Evolutionary conservation across 495 filamentous ascomycete genomes (phyloP).

Genomic region (Annulohypoxylon nitens): DNA sequence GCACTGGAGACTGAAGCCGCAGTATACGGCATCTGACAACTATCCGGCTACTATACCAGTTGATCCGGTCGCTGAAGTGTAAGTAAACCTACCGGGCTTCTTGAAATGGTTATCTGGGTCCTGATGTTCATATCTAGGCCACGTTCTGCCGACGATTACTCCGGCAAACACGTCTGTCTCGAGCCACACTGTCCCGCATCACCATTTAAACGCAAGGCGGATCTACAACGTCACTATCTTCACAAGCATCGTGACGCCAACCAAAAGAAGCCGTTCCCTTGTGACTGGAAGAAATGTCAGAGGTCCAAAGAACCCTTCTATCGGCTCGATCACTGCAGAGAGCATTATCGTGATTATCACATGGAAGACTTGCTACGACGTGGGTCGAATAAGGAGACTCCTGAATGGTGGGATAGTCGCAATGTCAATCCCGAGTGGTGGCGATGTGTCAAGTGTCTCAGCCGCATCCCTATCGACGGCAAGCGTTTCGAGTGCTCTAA

Average conservation of each 20-base stretch:
- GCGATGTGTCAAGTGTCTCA: constrained; percentile 62
- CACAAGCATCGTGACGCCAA: constrained; percentile 53
- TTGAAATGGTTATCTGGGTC: not conserved
- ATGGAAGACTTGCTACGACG: constrained; percentile 61
- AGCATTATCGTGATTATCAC: constrained; percentile 65
- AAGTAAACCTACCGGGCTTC: constrained; percentile 16
- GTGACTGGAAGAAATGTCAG: constrained; percentile 58
- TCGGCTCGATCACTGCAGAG: constrained; percentile 62
- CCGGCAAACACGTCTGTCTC: constrained; percentile 44
- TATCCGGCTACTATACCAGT: constrained; percentile 25
- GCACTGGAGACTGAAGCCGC: constrained; percentile 42
- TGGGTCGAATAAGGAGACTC: constrained; percentile 38
- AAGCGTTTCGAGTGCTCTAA: constrained; percentile 56
- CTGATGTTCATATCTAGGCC: constrained; percentile 36
- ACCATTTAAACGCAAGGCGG: constrained; percentile 60
- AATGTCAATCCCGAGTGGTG: constrained; percentile 58
- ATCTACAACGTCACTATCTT: constrained; percentile 61
- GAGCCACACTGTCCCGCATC: constrained; percentile 50
- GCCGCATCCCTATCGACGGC: constrained; percentile 50
- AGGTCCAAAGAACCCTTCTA: constrained; percentile 56
- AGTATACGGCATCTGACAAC: constrained; percentile 12
- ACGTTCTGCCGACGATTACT: constrained; percentile 24
- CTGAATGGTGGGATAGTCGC: constrained; percentile 48
- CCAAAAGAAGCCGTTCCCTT: constrained; percentile 55
- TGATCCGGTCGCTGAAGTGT: constrained; percentile 26